Evolutionary conservation across 176 grass and related monocot genomes (phyloP).

Genomic region (Calamus simplicifolius): DNA sequence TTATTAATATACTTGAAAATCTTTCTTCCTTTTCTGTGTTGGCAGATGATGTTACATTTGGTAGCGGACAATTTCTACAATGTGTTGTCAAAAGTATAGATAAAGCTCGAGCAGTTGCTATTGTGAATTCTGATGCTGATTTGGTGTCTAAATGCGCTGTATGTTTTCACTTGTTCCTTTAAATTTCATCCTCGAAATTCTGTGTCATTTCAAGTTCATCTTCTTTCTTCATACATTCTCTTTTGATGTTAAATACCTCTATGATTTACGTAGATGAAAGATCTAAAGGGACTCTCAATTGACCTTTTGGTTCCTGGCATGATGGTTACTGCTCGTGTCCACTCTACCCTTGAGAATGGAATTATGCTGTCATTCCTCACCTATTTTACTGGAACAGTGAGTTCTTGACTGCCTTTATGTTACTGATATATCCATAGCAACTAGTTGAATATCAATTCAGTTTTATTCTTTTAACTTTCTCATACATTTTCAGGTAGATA

Average conservation of each 20-base stretch:
- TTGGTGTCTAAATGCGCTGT: constrained; percentile 73
- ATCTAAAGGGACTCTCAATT: constrained; percentile 88
- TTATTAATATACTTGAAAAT: background rate
- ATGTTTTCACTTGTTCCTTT: constrained; percentile 22
- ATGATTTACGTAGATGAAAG: constrained; percentile 49
- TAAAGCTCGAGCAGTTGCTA: constrained; percentile 66
- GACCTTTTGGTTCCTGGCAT: constrained; percentile 95
- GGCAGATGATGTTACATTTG: constrained; percentile 47
- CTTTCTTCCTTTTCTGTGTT: constrained; percentile 15
- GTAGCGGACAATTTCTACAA: constrained; percentile 46
- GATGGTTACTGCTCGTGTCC: constrained; percentile 83
- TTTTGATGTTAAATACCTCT: too few relatives aligned
- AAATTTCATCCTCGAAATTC: background rate
- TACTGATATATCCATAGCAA: too few relatives aligned
- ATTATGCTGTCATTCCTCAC: constrained; percentile 92
- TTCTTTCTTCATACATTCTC: too few relatives aligned
- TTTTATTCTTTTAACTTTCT: constrained; percentile 5
- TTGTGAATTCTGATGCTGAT: constrained; percentile 62
- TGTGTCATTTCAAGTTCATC: background rate
- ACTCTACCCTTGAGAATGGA: constrained; percentile 82
- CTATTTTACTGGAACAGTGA: constrained; percentile 96
- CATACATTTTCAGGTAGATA: constrained; percentile 54
- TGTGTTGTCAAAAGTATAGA: constrained; percentile 70
- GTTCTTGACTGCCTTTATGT: constrained; percentile 4
- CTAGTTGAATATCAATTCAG: background rate